Evolutionary conservation across 805 yeast genomes (phyloP).

Genomic region (Priceomyces carsonii): DNA sequence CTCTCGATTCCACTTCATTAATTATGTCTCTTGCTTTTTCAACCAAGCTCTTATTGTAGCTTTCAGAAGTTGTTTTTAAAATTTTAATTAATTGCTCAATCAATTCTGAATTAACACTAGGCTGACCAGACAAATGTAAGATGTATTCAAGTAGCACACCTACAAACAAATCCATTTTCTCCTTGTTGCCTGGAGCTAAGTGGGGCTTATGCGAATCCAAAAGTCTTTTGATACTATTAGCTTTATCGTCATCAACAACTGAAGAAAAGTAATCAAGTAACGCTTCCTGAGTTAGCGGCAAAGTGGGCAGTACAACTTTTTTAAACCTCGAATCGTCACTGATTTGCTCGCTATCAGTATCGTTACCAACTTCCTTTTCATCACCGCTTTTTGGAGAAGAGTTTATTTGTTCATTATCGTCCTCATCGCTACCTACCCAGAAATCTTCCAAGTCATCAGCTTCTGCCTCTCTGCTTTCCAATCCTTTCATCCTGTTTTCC

Average conservation of each 20-base stretch:
- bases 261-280: slow-evolving; percentile 32
- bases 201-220: slow-evolving; percentile 70
- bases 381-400: slow-evolving; percentile 16
- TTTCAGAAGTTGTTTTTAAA: slow-evolving; percentile 61
- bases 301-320: slow-evolving; percentile 13
- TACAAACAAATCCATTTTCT: slow-evolving; percentile 63
- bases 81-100: slow-evolving; percentile 45
- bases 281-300: slow-evolving; percentile 33
- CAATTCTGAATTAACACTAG: slow-evolving; percentile 24
- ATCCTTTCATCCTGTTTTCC: slow-evolving; percentile 72
- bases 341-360: slow-evolving; percentile 10
- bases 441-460: slow-evolving; percentile 72
- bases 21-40: slow-evolving; percentile 61
- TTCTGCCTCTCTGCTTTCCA: slow-evolving; percentile 52
- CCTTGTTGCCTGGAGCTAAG: slow-evolving; percentile 79
- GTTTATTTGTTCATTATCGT: slow-evolving; percentile 31
- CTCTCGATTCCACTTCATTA: slow-evolving; percentile 52
- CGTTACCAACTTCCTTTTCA: slow-evolving; percentile 27
- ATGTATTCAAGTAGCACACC: slow-evolving; percentile 64
- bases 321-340: slow-evolving; percentile 1
- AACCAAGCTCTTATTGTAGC: slow-evolving; percentile 64
- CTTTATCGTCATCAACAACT: slow-evolving; percentile 42
- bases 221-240: slow-evolving; percentile 53
- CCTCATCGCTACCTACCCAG: slow-evolving; percentile 58
- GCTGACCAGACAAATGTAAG: slow-evolving; percentile 46